Evolutionary conservation across 2,329 filamentous ascomycete species (phyloP), one percentile per base, ranked within the genome.

Genomic region (Aspergillus sp.): DNA sequence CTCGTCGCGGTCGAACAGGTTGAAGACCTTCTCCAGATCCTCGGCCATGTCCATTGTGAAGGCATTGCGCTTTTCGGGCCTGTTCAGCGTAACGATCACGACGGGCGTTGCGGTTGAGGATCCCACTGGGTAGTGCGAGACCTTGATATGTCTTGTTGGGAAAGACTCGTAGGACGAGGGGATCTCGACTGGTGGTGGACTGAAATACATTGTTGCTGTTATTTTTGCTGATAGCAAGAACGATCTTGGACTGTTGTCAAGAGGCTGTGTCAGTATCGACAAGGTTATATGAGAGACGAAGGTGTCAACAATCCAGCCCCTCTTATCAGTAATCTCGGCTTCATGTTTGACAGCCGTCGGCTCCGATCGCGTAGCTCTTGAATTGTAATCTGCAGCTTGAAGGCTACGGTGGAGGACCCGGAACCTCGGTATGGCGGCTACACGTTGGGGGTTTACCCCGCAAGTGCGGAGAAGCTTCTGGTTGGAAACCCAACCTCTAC

Each of bases 51-150:
- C 68, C 54, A 77, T 74, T 2, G 82, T 85, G 56, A 86, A 78
- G 9, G 84, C 83, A 74, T 86, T 87, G 55, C 82, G 77, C 68
- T 86, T 85, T 45, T 77, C 74, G 2, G 81, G 83, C 3, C 84
- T 77, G 69, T 83, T 81, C 58, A 85, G 69, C 13, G 78, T 77
- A 55, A 86, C 64, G 26, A 83, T 66, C 32, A 80, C 74, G 24
- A 84, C 75, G 0, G 70, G 67, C 2, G 74, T 76, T 13, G 83
- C 81, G 3, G 80, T 75, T 11, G 80, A 70, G 0, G 87, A 84
- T 24, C 68, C 72, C 0, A 64, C 64, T 5, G 75, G 76, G 41
- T 77, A 68, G 53, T 78, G 73, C 5, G 70, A 70, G 57, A 76
- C 34, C 42, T 67, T 69, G 62, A 77, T 70, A 53, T 75, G 67